phyloP scores from a whole-genome alignment of 1,284 basidiomycete genomes.

The Ustilago vetiveriae region DNA sequence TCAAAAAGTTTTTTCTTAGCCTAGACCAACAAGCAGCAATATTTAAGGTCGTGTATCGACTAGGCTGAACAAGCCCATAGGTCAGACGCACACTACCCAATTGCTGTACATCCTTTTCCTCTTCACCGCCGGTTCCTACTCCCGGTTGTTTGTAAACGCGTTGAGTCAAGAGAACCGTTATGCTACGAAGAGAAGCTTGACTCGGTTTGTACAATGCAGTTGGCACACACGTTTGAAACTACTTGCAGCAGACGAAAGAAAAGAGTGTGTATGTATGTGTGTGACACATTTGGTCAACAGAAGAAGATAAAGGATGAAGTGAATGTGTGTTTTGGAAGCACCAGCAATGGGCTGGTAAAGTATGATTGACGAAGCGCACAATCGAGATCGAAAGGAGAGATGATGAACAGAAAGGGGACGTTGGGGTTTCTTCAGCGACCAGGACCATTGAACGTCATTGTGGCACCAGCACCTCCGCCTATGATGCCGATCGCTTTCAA shows the following conservation, averaged over 20 bases:
- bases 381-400: no score
- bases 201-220: no score
- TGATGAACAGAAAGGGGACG: no score
- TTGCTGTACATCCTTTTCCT: conserved; percentile 30
- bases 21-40: conserved; percentile 41
- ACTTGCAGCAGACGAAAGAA: neutral
- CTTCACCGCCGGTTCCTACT: neutral
- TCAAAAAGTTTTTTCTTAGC: conserved; percentile 46
- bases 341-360: no score
- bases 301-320: conserved; percentile 2
- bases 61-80: conserved; percentile 22
- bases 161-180: no score
- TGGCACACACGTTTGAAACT: no score
- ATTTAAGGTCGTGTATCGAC: conserved; percentile 50
- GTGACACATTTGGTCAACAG: neutral
- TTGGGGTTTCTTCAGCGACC: no score
- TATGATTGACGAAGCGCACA: no score
- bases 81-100: conserved; percentile 51
- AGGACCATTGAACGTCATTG: conserved; percentile 28
- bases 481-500: neutral
- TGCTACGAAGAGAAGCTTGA: no score
- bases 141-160: neutral
- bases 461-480: conserved; percentile 6
- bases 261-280: neutral
- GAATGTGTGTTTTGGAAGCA: no score